Percentiles rank a stretch among this genome's conserved stretches.
Evolutionary conservation across 495 filamentous ascomycete species (phyloP).

Genomic region (Rhizodiscina lignyota): DNA sequence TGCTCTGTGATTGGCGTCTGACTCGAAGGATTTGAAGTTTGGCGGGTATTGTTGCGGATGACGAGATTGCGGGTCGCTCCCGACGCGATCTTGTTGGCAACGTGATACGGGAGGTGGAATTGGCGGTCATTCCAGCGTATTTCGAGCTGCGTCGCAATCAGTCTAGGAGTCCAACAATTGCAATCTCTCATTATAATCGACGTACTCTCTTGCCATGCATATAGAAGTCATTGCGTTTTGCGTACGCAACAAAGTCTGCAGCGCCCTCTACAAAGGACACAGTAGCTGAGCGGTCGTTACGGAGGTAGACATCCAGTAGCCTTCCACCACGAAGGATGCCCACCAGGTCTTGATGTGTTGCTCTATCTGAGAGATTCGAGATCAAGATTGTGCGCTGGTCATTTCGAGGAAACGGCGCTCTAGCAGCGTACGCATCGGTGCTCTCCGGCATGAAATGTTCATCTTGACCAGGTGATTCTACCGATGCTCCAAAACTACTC

Average conservation of each 20-base stretch:
- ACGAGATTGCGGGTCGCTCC: conserved; percentile 72
- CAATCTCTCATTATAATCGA: conserved; percentile 2
- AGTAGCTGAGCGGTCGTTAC: conserved; percentile 42
- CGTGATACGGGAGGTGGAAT: conserved; percentile 48
- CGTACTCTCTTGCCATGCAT: conserved; percentile 52
- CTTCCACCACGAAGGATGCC: conserved; percentile 51
- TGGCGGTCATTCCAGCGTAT: conserved; percentile 59
- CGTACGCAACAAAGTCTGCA: conserved; percentile 44
- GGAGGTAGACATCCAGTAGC: conserved; percentile 52
- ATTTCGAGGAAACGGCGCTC: conserved; percentile 7
- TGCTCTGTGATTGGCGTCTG: conserved; percentile 51
- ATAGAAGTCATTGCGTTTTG: conserved; percentile 50
- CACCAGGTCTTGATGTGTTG: conserved; percentile 49
- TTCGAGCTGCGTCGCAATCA: conserved; percentile 36
- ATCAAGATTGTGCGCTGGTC: conserved; percentile 49
- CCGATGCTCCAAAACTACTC: too few species aligned
- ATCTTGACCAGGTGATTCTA: conserved; percentile 8
- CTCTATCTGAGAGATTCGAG: conserved; percentile 42
- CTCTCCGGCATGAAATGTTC: neutral
- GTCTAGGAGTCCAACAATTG: neutral
- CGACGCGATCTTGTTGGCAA: conserved; percentile 45
- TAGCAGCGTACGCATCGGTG: neutral
- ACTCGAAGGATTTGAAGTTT: too few species aligned
- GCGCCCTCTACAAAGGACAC: conserved; percentile 55
- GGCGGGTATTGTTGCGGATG: conserved; percentile 35